phyloP scores from a whole-genome alignment of 495 filamentous ascomycete genomes.

The Xylaria acuta region DNA sequence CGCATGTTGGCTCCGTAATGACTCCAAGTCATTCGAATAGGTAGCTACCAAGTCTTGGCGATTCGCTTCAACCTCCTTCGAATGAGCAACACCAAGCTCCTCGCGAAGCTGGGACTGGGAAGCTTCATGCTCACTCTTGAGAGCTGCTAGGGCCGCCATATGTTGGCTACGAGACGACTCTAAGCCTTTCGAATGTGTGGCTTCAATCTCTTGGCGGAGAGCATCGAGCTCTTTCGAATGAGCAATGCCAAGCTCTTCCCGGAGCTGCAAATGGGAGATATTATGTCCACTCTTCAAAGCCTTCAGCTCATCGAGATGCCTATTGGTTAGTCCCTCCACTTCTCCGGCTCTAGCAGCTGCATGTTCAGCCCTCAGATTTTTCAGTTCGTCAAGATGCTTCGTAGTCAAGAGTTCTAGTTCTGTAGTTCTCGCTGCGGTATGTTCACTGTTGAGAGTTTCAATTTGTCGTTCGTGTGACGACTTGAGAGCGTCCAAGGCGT shows the following conservation, averaged over 20 bases:
- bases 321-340: slow-evolving; percentile 23
- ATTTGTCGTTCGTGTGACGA: slow-evolving; percentile 38
- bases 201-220: slow-evolving; percentile 30
- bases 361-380: slow-evolving; percentile 32
- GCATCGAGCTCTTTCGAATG: slow-evolving; percentile 19
- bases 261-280: not conserved
- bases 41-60: slow-evolving; percentile 29
- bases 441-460: slow-evolving; percentile 35
- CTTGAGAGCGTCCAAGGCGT: slow-evolving; percentile 38
- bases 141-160: slow-evolving; percentile 31
- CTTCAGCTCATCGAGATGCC: slow-evolving; percentile 32
- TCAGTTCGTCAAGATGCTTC: slow-evolving; percentile 34
- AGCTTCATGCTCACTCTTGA: slow-evolving; percentile 34
- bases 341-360: slow-evolving; percentile 28
- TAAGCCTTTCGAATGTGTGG: slow-evolving; percentile 28
- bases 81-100: slow-evolving; percentile 28
- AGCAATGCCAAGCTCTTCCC: not conserved
- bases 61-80: slow-evolving; percentile 5
- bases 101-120: slow-evolving; percentile 23
- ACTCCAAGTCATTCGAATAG: slow-evolving; percentile 30
- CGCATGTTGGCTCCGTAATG: slow-evolving; percentile 33
- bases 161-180: slow-evolving; percentile 31
- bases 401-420: slow-evolving; percentile 33
- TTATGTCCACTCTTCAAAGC: slow-evolving; percentile 27
- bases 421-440: slow-evolving; percentile 29